Percentiles rank a stretch among this genome's conserved stretches.
Evolutionary conservation across 371 early-diverging fungal species (phyloP).

Genomic region (Mortierella sp.): DNA sequence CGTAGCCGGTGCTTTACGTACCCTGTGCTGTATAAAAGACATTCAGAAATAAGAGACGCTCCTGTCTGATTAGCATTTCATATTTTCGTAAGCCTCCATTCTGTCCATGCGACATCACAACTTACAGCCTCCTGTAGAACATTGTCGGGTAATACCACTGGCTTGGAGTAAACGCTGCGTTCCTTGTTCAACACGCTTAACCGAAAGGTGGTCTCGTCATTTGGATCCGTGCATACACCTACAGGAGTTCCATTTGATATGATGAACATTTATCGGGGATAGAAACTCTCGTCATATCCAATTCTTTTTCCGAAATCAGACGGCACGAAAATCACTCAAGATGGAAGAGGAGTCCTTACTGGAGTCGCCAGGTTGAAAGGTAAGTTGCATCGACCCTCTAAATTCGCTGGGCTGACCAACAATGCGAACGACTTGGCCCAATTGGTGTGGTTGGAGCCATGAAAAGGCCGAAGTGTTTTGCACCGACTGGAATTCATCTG

Average conservation of each 20-base stretch:
- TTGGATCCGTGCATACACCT: constrained; percentile 28
- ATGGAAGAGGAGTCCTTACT: neutral
- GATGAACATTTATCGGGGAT: too few species aligned
- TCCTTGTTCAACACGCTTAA: constrained; percentile 31
- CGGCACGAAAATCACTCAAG: neutral
- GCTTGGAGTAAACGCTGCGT: constrained; percentile 21
- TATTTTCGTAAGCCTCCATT: too few species aligned
- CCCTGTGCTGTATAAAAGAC: neutral
- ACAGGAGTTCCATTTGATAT: neutral
- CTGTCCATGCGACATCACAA: too few species aligned
- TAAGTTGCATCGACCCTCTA: constrained; percentile 17
- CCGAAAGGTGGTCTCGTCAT: constrained; percentile 42
- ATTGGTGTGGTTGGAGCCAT: neutral
- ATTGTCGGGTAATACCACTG: constrained; percentile 14
- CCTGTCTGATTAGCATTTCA: too few species aligned
- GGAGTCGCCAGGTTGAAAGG: constrained; percentile 21
- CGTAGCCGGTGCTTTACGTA: neutral
- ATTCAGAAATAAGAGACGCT: neutral
- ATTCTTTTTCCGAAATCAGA: neutral
- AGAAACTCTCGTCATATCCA: neutral
- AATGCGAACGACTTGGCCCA: constrained; percentile 22
- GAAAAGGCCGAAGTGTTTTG: constrained; percentile 8
- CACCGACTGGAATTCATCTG: constrained; percentile 20
- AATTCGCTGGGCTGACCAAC: constrained; percentile 14
- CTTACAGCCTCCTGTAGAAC: constrained; percentile 11